Conservation (phyloP, 768 basidiomycete genomes). For the Amyloporia xantha region DNA sequence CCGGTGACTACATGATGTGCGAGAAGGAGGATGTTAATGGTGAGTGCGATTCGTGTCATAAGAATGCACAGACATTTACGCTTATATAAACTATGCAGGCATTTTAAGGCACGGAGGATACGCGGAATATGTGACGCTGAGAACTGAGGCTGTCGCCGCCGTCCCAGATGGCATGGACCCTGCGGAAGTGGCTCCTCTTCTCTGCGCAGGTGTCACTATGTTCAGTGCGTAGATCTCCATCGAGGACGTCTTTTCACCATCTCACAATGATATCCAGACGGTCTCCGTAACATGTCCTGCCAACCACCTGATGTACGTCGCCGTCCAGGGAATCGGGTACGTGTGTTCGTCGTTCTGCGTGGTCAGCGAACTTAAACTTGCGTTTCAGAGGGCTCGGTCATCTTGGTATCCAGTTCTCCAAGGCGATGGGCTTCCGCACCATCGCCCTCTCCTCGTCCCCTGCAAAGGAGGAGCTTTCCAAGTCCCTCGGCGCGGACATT, state of each 20-base stretch:
- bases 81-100: conserved; percentile 12
- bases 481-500: conserved; percentile 30
- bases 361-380: neutral
- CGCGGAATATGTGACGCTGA: conserved; percentile 21
- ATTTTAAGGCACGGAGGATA: conserved; percentile 22
- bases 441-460: conserved; percentile 28
- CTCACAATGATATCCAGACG: neutral
- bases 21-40: conserved; percentile 18
- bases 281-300: conserved; percentile 22
- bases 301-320: conserved; percentile 30
- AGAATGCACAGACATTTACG: conserved; percentile 9
- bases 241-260: neutral
- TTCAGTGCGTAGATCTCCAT: conserved; percentile 27
- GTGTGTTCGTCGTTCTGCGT: neutral
- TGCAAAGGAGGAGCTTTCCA: conserved; percentile 27
- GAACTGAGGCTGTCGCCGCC: conserved; percentile 19
- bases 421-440: conserved; percentile 30
- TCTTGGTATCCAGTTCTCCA: conserved; percentile 28
- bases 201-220: conserved; percentile 34
- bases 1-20: conserved; percentile 22
- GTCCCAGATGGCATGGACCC: conserved; percentile 21
- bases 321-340: conserved; percentile 31
- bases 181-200: conserved; percentile 23
- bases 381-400: conserved; percentile 25
- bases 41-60: neutral